phyloP scores from a whole-genome alignment of 768 basidiomycete species.

The Cystobasidium tubakii region DNA sequence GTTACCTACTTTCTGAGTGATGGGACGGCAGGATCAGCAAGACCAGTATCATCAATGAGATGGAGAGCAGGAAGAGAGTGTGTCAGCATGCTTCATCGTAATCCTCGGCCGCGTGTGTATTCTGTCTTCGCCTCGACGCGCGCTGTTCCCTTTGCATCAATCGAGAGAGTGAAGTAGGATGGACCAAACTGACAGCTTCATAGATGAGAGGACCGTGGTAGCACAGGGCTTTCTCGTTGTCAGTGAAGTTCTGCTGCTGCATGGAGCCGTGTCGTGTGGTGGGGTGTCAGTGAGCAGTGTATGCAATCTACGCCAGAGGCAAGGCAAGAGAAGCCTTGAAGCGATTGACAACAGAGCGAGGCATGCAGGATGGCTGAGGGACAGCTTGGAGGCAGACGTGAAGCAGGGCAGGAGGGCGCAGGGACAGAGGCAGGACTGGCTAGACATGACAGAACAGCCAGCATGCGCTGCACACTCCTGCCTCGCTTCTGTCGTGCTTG shows the following conservation, averaged over 20 bases:
- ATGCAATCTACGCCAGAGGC: neutral
- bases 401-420: no score
- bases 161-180: neutral
- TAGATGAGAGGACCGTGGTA: conserved; percentile 34
- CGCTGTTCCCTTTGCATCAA: neutral
- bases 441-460: no score
- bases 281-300: neutral
- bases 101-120: neutral
- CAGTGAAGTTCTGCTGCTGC: conserved; percentile 25
- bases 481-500: no score
- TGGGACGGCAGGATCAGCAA: neutral
- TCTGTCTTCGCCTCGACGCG: neutral
- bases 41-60: neutral
- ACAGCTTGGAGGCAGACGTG: no score
- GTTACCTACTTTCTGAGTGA: conserved; percentile 19
- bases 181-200: conserved; percentile 26
- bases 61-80: conserved; percentile 4
- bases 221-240: conserved; percentile 29
- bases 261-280: neutral
- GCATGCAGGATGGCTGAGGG: neutral
- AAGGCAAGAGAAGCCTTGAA: neutral
- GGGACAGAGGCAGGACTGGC: neutral
- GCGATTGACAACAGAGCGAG: neutral
- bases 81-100: neutral
- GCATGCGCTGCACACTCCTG: no score